Percentiles rank a stretch among this genome's conserved stretches.
phyloP scores from a whole-genome alignment of 2,329 filamentous ascomycete species.

The Cephalotrichum gorgonifer region DNA sequence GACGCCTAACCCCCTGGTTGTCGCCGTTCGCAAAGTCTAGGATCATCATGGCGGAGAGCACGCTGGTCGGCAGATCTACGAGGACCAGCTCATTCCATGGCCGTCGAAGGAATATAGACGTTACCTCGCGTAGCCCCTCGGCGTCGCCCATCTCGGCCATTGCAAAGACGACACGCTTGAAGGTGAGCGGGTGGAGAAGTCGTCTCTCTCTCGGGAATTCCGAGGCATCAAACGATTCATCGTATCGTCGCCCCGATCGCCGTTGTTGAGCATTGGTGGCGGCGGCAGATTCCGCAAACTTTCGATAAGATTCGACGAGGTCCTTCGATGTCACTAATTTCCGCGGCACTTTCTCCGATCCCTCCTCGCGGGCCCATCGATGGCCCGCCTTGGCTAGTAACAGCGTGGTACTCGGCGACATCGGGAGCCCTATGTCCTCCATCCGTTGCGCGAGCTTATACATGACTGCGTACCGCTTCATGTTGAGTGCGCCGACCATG shows the following conservation, averaged over 20 bases:
- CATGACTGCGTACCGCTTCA: constrained; percentile 29
- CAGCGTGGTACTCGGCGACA: constrained; percentile 26
- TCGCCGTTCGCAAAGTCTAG: constrained; percentile 48
- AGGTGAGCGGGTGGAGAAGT: constrained; percentile 10
- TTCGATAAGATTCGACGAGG: constrained; percentile 17
- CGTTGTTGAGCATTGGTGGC: constrained; percentile 8
- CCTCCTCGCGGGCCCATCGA: constrained; percentile 24
- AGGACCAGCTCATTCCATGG: constrained; percentile 14
- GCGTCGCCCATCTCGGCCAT: constrained; percentile 29
- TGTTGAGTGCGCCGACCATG: constrained; percentile 24
- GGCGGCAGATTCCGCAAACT: neutral
- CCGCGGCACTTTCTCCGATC: constrained; percentile 21
- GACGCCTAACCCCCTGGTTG: constrained; percentile 49
- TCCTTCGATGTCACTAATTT: constrained; percentile 16
- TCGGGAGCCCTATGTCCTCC: constrained; percentile 26
- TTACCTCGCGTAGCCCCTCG: constrained; percentile 45
- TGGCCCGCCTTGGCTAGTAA: constrained; percentile 6
- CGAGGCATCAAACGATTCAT: constrained; percentile 11
- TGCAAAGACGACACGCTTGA: constrained; percentile 22
- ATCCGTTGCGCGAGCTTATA: constrained; percentile 31
- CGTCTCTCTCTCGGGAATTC: too few relatives aligned
- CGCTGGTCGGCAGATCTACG: constrained; percentile 32
- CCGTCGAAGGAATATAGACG: constrained; percentile 37
- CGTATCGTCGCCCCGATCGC: neutral
- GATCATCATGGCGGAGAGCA: constrained; percentile 60